These are phyloP conservation scores for Beauveria medogensis DNA, from an alignment of 2,329 filamentous ascomycete genomes.

Conservation along the genomic window DNA sequence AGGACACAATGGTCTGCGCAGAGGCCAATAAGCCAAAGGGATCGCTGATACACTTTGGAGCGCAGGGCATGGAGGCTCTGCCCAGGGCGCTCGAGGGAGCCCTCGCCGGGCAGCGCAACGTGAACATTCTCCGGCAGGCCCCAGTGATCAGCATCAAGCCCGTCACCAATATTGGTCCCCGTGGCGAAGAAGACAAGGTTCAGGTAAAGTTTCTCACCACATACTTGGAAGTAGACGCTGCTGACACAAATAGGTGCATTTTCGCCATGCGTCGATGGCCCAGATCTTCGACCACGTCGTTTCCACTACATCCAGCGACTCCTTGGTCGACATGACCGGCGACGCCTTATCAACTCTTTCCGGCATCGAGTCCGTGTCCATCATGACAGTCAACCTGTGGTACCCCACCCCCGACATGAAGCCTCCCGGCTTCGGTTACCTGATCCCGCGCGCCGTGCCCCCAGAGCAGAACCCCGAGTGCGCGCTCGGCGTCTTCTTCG, in stretches of 20 bases:
- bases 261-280: slow-evolving; percentile 3
- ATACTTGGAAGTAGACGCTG: background rate
- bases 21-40: slow-evolving; percentile 24
- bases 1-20: slow-evolving; percentile 22
- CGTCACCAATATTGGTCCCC: slow-evolving; percentile 38
- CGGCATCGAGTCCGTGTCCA: slow-evolving; percentile 60
- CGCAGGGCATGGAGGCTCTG: slow-evolving; percentile 55
- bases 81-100: slow-evolving; percentile 43
- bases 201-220: slow-evolving; percentile 26
- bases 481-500: slow-evolving; percentile 87
- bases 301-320: slow-evolving; percentile 50
- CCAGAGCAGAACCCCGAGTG: slow-evolving; percentile 69
- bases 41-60: slow-evolving; percentile 28
- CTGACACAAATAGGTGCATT: background rate
- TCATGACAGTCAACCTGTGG: slow-evolving; percentile 90
- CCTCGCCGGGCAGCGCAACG: slow-evolving; percentile 46
- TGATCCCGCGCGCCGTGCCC: slow-evolving; percentile 70
- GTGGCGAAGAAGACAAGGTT: slow-evolving; percentile 29
- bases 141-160: slow-evolving; percentile 41
- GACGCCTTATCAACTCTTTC: slow-evolving; percentile 39
- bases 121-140: slow-evolving; percentile 45
- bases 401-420: slow-evolving; percentile 59
- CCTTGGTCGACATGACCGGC: slow-evolving; percentile 31
- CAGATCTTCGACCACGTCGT: slow-evolving; percentile 49
- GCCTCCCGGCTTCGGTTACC: slow-evolving; percentile 75